Percentiles rank a stretch among this genome's conserved stretches.
phyloP scores from a whole-genome alignment of 2,329 filamentous ascomycete species.

The Penicillium freii region DNA sequence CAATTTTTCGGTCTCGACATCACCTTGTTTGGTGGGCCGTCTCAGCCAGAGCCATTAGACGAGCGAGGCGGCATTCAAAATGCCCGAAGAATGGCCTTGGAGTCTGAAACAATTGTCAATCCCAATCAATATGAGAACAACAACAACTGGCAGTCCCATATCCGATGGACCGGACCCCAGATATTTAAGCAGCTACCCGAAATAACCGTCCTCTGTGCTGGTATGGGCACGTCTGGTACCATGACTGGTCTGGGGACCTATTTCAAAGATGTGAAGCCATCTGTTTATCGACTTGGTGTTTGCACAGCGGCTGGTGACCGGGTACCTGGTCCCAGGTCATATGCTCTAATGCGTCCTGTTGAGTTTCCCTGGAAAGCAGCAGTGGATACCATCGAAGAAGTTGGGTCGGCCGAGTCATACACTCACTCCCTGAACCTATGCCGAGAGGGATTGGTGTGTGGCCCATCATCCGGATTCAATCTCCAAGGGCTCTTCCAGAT shows the following conservation, averaged over 20 bases:
- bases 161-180: slow-evolving; percentile 60
- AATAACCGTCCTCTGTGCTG: slow-evolving; percentile 56
- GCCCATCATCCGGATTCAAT: slow-evolving; percentile 61
- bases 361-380: slow-evolving; percentile 59
- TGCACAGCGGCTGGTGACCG: slow-evolving; percentile 58
- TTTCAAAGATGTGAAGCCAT: slow-evolving; percentile 50
- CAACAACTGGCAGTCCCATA: slow-evolving; percentile 45
- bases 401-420: slow-evolving; percentile 56
- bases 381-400: slow-evolving; percentile 57
- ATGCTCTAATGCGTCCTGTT: slow-evolving; percentile 50
- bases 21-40: slow-evolving; percentile 59
- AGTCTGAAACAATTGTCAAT: slow-evolving; percentile 49
- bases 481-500: slow-evolving; percentile 54
- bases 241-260: slow-evolving; percentile 53
- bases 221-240: slow-evolving; percentile 57
- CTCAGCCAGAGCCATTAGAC: slow-evolving; percentile 57
- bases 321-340: slow-evolving; percentile 59
- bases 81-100: slow-evolving; percentile 45
- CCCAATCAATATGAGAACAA: slow-evolving; percentile 59
- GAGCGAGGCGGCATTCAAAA: slow-evolving; percentile 54
- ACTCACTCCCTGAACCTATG: slow-evolving; percentile 54
- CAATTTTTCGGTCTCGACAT: slow-evolving; percentile 60
- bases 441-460: slow-evolving; percentile 58
- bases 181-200: slow-evolving; percentile 57
- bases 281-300: slow-evolving; percentile 44